Percentiles rank a stretch among this genome's conserved stretches.
These are phyloP conservation scores for Suhomyces panamericanus DNA, from an alignment of 1,139 yeast species.

Conservation along the genomic window DNA sequence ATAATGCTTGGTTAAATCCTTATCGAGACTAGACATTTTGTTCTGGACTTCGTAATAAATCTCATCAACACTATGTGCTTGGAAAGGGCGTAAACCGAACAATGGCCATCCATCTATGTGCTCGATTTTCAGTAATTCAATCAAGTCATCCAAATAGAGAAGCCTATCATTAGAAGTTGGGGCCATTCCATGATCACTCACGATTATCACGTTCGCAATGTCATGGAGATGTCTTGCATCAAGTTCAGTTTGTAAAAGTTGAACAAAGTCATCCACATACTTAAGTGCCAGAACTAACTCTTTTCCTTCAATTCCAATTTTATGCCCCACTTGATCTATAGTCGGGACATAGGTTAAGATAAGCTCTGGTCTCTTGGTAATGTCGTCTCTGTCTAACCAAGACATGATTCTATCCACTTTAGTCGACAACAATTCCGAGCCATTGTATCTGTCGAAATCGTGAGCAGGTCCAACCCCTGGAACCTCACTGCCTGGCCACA, in stretches of 20 bases:
- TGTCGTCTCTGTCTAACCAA: constrained; percentile 63
- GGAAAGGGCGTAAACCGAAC: constrained; percentile 66
- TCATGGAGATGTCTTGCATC: constrained; percentile 54
- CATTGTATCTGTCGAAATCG: constrained; percentile 63
- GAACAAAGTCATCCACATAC: constrained; percentile 67
- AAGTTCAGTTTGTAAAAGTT: constrained; percentile 49
- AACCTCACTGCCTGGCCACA: constrained; percentile 96
- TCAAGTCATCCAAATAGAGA: constrained; percentile 66
- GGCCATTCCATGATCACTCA: constrained; percentile 95
- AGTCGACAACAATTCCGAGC: constrained; percentile 55
- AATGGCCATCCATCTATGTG: constrained; percentile 90
- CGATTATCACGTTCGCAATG: constrained; percentile 70
- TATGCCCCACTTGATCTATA: constrained; percentile 74
- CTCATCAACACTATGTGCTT: constrained; percentile 33
- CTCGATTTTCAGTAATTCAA: constrained; percentile 55
- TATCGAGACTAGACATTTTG: constrained; percentile 27
- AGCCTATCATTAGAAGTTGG: constrained; percentile 72
- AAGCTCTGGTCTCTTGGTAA: constrained; percentile 66
- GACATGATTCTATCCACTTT: constrained; percentile 58
- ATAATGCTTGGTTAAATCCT: constrained; percentile 31
- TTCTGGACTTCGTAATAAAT: constrained; percentile 34
- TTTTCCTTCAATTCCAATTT: constrained; percentile 63
- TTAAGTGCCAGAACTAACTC: constrained; percentile 55
- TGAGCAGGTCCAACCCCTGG: constrained; percentile 46
- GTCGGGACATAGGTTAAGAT: constrained; percentile 81